phyloP scores from a whole-genome alignment of 352 stramenopile species.

The Phytophthora melonis region DNA sequence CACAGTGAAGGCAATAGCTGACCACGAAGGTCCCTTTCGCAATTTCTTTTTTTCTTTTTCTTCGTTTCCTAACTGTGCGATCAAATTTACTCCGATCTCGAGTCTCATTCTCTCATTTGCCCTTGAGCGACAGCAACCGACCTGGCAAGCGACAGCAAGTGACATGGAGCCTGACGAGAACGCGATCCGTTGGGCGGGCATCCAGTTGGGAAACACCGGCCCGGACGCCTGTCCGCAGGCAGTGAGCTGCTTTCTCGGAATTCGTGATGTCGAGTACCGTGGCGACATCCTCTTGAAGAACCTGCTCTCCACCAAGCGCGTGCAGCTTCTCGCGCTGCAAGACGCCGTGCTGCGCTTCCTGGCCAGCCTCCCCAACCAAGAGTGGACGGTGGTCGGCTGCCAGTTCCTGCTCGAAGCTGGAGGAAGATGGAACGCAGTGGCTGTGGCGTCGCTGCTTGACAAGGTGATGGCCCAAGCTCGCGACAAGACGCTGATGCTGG shows the following conservation, averaged over 20 bases:
- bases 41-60: background rate
- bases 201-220: slow-evolving; percentile 19
- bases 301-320: slow-evolving; percentile 29
- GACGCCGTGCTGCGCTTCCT: slow-evolving; percentile 25
- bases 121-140: background rate
- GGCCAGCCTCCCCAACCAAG: slow-evolving; percentile 24
- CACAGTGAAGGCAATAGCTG: no score
- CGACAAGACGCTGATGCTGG: slow-evolving; percentile 24
- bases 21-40: background rate
- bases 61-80: background rate
- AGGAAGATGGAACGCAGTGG: slow-evolving; percentile 29
- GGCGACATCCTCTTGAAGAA: slow-evolving; percentile 33
- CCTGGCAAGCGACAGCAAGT: background rate
- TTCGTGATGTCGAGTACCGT: slow-evolving; percentile 35
- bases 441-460: slow-evolving; percentile 29
- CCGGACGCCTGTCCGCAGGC: slow-evolving; percentile 25
- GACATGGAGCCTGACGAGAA: slow-evolving; percentile 34
- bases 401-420: slow-evolving; percentile 28
- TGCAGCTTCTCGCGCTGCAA: slow-evolving; percentile 25
- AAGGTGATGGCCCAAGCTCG: slow-evolving; percentile 35
- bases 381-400: slow-evolving; percentile 31
- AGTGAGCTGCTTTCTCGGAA: slow-evolving; percentile 25
- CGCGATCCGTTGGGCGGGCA: slow-evolving; percentile 19
- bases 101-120: slow-evolving; percentile 20
- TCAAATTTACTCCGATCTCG: background rate